These are phyloP conservation scores for Botryobasidium botryosum DNA, from an alignment of 768 basidiomycete species.

Conservation along the genomic window DNA sequence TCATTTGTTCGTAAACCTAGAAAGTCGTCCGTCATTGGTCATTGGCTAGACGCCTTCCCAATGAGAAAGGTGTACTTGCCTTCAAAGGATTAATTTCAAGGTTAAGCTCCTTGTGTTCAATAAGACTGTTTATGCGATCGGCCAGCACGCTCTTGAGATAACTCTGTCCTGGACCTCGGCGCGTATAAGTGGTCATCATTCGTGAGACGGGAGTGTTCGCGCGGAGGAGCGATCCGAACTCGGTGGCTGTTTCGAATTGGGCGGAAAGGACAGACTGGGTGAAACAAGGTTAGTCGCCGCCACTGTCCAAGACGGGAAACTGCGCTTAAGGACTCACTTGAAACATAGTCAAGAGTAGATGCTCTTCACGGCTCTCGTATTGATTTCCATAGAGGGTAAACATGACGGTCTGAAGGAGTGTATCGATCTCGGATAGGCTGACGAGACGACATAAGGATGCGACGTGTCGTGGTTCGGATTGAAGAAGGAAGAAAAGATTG, in stretches of 20 bases:
- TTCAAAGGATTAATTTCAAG: constrained; percentile 98
- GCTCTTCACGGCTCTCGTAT: constrained; percentile 96
- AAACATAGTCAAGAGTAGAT: constrained; percentile 97
- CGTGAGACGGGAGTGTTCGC: constrained; percentile 98
- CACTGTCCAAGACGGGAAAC: background rate
- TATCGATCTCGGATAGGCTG: constrained; percentile 92
- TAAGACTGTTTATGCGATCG: constrained; percentile 94
- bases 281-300: background rate
- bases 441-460: constrained; percentile 94
- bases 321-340: constrained; percentile 22
- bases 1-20: constrained; percentile 98
- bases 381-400: constrained; percentile 99
- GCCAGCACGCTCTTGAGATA: constrained; percentile 96
- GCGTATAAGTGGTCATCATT: constrained; percentile 99
- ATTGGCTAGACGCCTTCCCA: too few species aligned
- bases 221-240: constrained; percentile 94
- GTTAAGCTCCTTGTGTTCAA: constrained; percentile 98
- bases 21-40: background rate
- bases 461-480: constrained; percentile 94
- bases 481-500: constrained; percentile 96
- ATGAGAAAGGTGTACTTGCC: constrained; percentile 28
- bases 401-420: constrained; percentile 98
- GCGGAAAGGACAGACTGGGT: constrained; percentile 82
- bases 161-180: constrained; percentile 94
- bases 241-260: constrained; percentile 97